These are phyloP conservation scores for Pythium folliculosum DNA, from an alignment of 352 stramenopile genomes.

Conservation along the genomic window DNA sequence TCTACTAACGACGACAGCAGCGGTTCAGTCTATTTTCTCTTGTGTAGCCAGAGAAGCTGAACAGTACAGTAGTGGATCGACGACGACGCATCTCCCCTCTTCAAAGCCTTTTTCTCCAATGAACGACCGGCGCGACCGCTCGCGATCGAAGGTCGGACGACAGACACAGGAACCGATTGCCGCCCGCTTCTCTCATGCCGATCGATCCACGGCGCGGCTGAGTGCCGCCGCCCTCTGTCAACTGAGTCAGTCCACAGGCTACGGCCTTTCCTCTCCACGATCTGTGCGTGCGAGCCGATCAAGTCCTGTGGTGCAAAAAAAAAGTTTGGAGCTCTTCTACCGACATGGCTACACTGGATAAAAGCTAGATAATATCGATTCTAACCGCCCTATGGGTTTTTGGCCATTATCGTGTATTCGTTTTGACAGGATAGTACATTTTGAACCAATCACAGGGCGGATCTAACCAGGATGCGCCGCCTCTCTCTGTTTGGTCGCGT, in stretches of 20 bases:
- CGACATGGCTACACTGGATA: slow-evolving; percentile 17
- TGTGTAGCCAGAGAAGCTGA: too few relatives aligned
- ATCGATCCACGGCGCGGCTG: neutral
- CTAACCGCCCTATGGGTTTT: neutral
- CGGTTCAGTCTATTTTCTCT: neutral
- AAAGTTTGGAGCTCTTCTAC: slow-evolving; percentile 2
- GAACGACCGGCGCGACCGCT: neutral
- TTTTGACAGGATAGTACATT: slow-evolving; percentile 1
- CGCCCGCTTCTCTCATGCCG: too few relatives aligned
- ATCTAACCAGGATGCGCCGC: slow-evolving; percentile 11
- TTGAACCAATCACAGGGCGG: slow-evolving; percentile 7
- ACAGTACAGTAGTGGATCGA: too few relatives aligned
- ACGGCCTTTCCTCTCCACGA: neutral
- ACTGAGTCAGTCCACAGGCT: neutral
- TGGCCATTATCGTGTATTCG: neutral
- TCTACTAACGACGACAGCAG: neutral
- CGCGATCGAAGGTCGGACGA: neutral
- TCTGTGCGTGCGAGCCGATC: neutral
- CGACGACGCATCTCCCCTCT: too few relatives aligned
- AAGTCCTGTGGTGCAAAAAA: neutral
- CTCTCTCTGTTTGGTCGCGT: neutral
- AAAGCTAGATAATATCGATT: slow-evolving; percentile 4
- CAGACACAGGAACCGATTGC: neutral
- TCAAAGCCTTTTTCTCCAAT: neutral
- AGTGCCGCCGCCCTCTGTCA: too few relatives aligned